Base-by-base conservation (phyloP, 2,329 filamentous ascomycete species). In the Septoria linicola region DNA sequence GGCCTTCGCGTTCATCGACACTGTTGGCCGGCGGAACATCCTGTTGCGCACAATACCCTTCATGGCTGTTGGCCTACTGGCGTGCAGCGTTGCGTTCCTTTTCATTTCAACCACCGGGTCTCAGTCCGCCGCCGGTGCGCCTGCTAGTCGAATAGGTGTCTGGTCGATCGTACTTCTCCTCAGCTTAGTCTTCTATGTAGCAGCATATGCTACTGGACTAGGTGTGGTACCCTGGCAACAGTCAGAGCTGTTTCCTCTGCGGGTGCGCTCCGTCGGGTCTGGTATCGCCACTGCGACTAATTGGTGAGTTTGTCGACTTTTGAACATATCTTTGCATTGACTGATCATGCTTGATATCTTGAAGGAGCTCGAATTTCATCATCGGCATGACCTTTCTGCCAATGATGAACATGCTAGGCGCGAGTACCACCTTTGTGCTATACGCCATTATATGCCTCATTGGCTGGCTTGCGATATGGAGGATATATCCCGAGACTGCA, bases 161-260 rank as follows among this genome's bases (percentile, higher is more conserved):
- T 68, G 72, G 55, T 66, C 76, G 4, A 41, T 73, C 21, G 66
- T 84, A 14, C 85, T 96, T 36, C 79, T 96, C 2, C 57, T 81
- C 34, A 86, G 86, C 58, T 85, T 96, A 68, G 85, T 90, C 69
- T 61, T 89, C 6, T 96, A 95, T 69, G 90, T 95, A 1, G 86
- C 88, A 7, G 79, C 85, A 1, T 97, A 95, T 66, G 92, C 92
- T 1, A 76, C 91, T 1, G 92, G 92, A 2, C 78, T 97, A 2
- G 92, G 92, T 7, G 95, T 90, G 62, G 89, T 97, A 2, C 91
- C 92, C 0, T 97, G 92, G 92, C 92, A 96, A 78, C 91, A 96
- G 72, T 89, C 85, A 61, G 92, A 97, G 72, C 80, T 66, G 13
- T 96, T 96, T 66, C 87, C 90, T 1, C 76, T 91, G 41, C 78